Evolutionary conservation across 2,329 filamentous ascomycete genomes (phyloP).

Genomic region (Calonectria leucothoes): DNA sequence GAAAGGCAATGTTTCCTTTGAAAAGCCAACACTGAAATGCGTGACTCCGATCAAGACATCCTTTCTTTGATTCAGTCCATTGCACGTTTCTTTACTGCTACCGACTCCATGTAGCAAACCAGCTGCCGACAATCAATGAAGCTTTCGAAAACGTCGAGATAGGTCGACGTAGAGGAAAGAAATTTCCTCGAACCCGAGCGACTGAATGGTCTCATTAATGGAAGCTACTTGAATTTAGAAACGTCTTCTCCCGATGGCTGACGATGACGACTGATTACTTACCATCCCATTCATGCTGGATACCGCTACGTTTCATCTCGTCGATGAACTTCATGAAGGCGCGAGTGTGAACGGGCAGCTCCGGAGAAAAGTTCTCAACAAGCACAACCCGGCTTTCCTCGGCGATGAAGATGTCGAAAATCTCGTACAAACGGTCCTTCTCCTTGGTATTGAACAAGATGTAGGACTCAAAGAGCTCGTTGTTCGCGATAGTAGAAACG

Average conservation of each 20-base stretch:
- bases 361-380: background rate
- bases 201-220: background rate
- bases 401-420: background rate
- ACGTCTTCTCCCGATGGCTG: background rate
- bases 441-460: background rate
- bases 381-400: background rate
- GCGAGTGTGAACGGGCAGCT: background rate
- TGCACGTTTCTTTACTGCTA: background rate
- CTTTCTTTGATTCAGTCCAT: background rate
- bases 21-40: too few species aligned
- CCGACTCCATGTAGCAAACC: background rate
- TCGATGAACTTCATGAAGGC: background rate
- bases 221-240: background rate
- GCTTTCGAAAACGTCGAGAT: background rate
- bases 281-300: background rate
- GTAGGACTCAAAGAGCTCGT: background rate
- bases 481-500: background rate
- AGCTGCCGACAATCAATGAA: background rate
- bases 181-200: background rate
- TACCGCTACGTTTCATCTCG: background rate
- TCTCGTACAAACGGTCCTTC: background rate
- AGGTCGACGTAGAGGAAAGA: background rate
- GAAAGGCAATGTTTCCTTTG: too few species aligned
- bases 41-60: background rate
- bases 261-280: background rate